These are phyloP conservation scores for Pichia membranifaciens DNA, from an alignment of 805 yeast genomes.

Conservation along the genomic window DNA sequence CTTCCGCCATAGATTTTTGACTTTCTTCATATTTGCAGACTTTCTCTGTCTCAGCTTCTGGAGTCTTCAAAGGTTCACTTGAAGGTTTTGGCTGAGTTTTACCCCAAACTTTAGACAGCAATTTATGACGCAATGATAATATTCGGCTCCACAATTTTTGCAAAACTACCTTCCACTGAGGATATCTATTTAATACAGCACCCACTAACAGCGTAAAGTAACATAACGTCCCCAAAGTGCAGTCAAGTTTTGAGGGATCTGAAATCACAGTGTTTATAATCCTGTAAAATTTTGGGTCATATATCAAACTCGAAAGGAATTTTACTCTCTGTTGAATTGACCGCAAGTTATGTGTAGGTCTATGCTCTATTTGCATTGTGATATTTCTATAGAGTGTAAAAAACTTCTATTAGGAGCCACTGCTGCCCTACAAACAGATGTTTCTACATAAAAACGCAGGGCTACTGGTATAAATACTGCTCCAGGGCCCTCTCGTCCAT, in stretches of 20 bases:
- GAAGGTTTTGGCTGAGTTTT: no score
- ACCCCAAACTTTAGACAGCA: neutral
- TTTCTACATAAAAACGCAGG: no score
- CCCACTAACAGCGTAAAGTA: conserved; percentile 27
- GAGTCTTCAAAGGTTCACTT: no score
- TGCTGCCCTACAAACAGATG: no score
- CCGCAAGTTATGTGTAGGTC: neutral
- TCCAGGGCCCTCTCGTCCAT: no score
- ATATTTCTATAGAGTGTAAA: no score
- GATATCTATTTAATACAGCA: conserved; percentile 8
- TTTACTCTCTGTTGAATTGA: conserved; percentile 8
- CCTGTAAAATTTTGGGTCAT: conserved; percentile 26
- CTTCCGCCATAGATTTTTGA: neutral
- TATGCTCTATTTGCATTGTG: no score
- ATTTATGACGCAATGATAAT: neutral
- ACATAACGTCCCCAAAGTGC: conserved; percentile 30
- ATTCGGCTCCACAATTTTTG: neutral
- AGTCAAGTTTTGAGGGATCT: conserved; percentile 26
- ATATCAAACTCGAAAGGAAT: conserved; percentile 19
- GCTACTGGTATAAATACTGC: no score
- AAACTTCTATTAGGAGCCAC: no score
- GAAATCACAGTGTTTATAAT: conserved; percentile 21
- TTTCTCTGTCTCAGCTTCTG: no score
- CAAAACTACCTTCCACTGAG: neutral
- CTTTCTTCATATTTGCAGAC: neutral